Conservation (phyloP, 768 basidiomycete species). For the Suillus variegatus region DNA sequence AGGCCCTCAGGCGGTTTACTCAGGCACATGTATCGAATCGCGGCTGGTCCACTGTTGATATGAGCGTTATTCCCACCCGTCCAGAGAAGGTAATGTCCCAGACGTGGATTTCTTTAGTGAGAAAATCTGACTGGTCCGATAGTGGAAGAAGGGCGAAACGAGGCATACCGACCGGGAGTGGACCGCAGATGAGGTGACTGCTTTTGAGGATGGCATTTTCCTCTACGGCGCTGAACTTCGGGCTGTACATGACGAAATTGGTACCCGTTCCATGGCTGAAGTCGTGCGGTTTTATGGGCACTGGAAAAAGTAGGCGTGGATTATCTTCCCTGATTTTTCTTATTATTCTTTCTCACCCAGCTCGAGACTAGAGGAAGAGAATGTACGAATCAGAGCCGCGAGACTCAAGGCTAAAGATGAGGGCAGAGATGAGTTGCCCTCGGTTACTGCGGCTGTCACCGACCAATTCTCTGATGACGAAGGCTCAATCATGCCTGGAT, state of each 20-base stretch:
- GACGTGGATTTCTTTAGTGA: constrained; percentile 10
- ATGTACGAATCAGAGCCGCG: constrained; percentile 47
- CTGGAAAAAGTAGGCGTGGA: constrained; percentile 73
- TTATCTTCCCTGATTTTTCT: constrained; percentile 8
- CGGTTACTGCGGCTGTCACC: constrained; percentile 34
- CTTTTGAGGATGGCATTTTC: constrained; percentile 75
- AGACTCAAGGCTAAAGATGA: constrained; percentile 32
- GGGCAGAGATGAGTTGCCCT: constrained; percentile 26
- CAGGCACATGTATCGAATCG: constrained; percentile 60
- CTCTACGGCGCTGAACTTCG: constrained; percentile 81
- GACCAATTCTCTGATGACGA: constrained; percentile 62
- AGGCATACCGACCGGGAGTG: constrained; percentile 72
- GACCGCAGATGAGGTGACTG: constrained; percentile 65
- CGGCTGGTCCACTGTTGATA: constrained; percentile 62
- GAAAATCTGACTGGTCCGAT: constrained; percentile 10
- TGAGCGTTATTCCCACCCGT: constrained; percentile 53
- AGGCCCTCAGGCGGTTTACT: constrained; percentile 71
- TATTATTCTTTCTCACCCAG: constrained; percentile 36
- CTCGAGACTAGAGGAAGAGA: constrained; percentile 68
- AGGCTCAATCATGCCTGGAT: constrained; percentile 65
- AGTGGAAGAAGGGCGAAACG: constrained; percentile 78
- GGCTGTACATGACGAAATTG: constrained; percentile 73
- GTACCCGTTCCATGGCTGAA: constrained; percentile 68
- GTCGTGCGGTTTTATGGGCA: constrained; percentile 83
- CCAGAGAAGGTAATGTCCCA: constrained; percentile 60